A percentile compares a stretch with the other conserved stretches of the same genome.
Conservation (phyloP, 2,329 filamentous ascomycete species). For the Stagonosporopsis rhizophila region DNA sequence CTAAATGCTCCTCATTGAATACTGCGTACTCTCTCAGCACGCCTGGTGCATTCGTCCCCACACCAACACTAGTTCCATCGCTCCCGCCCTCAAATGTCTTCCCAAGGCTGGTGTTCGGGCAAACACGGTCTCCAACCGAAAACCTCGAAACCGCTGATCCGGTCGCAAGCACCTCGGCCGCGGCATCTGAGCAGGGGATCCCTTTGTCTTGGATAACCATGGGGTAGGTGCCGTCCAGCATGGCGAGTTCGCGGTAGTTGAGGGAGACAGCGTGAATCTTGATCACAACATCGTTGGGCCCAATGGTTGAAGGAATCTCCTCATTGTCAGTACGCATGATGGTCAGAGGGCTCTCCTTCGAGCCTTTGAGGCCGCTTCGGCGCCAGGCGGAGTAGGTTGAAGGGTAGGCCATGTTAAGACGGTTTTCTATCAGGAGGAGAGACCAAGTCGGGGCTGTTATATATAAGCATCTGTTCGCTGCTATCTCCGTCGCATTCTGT, state of each 20-base stretch:
- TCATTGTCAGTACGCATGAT: constrained; percentile 14
- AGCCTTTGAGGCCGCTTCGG: constrained; percentile 9
- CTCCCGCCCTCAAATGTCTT: constrained; percentile 24
- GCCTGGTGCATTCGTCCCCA: constrained; percentile 23
- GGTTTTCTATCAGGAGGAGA: background rate
- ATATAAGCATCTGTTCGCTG: background rate
- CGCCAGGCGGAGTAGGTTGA: constrained; percentile 13
- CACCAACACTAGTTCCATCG: constrained; percentile 1
- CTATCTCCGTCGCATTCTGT: background rate
- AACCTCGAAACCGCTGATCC: constrained; percentile 28
- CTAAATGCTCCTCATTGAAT: constrained; percentile 34
- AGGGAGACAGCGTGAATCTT: constrained; percentile 37
- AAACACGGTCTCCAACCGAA: constrained; percentile 35
- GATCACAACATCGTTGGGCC: constrained; percentile 29
- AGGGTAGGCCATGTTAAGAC: background rate
- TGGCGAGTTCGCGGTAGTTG: constrained; percentile 40
- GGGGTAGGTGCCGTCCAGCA: constrained; percentile 30
- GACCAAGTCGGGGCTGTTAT: background rate
- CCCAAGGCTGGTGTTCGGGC: constrained; percentile 15
- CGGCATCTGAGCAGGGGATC: constrained; percentile 34
- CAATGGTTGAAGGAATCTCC: constrained; percentile 23
- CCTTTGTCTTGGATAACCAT: constrained; percentile 16
- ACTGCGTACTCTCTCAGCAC: constrained; percentile 36
- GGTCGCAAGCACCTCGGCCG: constrained; percentile 33
- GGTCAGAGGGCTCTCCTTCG: background rate